phyloP scores from a whole-genome alignment of 2,329 filamentous ascomycete genomes.

The Aspergillus tamarii region DNA sequence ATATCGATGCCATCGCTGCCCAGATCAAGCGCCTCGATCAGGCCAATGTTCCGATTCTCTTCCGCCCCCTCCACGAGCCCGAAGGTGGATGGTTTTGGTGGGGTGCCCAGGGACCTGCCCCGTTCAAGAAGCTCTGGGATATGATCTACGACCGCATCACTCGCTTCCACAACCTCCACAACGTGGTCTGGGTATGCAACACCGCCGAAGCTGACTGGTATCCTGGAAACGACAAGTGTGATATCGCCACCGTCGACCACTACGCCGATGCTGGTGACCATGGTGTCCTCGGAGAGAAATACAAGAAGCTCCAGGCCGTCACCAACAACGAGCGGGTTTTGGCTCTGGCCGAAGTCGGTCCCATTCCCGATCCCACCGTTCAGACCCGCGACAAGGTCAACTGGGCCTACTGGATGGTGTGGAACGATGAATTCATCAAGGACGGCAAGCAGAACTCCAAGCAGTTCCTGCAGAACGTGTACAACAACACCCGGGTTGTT shows the following conservation, averaged over 20 bases:
- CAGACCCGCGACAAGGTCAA: neutral
- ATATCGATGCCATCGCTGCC: constrained; percentile 13
- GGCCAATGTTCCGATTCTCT: constrained; percentile 10
- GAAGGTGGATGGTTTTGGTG: constrained; percentile 6
- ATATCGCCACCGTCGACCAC: constrained; percentile 14
- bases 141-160: constrained; percentile 14
- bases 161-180: constrained; percentile 9
- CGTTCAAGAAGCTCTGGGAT: constrained; percentile 13
- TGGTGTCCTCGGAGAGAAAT: constrained; percentile 8
- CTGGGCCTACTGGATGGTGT: constrained; percentile 11
- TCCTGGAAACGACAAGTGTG: constrained; percentile 15
- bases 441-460: constrained; percentile 7
- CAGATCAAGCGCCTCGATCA: constrained; percentile 9
- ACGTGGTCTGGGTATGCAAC: constrained; percentile 17
- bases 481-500: neutral
- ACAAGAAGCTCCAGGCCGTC: constrained; percentile 2
- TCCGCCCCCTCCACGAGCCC: constrained; percentile 9
- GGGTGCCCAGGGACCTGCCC: constrained; percentile 6
- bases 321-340: constrained; percentile 6
- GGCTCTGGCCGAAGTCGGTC: constrained; percentile 7
- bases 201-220: constrained; percentile 11
- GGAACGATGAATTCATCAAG: constrained; percentile 10
- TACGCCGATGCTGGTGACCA: constrained; percentile 13
- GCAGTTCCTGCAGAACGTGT: neutral
- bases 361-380: constrained; percentile 1